Base-by-base conservation (phyloP, 2,329 filamentous ascomycete genomes). In the Colletotrichum magnum region DNA sequence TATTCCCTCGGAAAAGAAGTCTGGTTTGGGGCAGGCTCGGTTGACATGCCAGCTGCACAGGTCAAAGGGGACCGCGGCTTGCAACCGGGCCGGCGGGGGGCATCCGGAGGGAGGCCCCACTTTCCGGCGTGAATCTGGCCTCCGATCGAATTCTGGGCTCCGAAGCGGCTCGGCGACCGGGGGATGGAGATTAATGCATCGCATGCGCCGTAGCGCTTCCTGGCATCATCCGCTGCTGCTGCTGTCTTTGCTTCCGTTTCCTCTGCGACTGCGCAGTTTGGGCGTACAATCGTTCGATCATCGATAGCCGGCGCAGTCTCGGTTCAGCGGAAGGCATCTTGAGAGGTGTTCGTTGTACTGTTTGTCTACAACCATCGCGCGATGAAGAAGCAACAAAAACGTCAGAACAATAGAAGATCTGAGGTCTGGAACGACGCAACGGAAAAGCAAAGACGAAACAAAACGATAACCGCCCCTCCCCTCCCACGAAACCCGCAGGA, bases 381-480 rank as follows among this genome's bases (percentile, higher is more conserved):
- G 12, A 28, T 5, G 12, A 51, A 9, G 6, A 9, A 36, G 9
- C 32, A 10, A 36, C 32, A 36, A 12, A 36, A 10, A 36, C 6
- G 10, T 3, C 32, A 18, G 16, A 16, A 16, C 7, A 6, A 7
- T 15, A 43, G 9, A 43, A 9, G 6, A 21, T 2, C 21, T 24
- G 21, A 2, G 4, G 12, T 28, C 13, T 36, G 21, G n/a, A 26
- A 58, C 4, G 7, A 32, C 36, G 21, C 21, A 6, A 52, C 62
- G 56, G 66, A 57, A 60, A 69, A 66, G 26, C n/a, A 32, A 4
- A 36, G 32, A 36, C 32, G 10, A 36, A 36, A 36, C 32, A 36
- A 36, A 36, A 36, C 32, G 9, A 7, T 10, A 36, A 7, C 32
- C 32, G 32, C 32, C 6, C 32, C 32, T 36, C 32, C 32, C 28